Evolutionary conservation across 768 basidiomycete genomes (phyloP).

Genomic region (Naganishia friedmannii): DNA sequence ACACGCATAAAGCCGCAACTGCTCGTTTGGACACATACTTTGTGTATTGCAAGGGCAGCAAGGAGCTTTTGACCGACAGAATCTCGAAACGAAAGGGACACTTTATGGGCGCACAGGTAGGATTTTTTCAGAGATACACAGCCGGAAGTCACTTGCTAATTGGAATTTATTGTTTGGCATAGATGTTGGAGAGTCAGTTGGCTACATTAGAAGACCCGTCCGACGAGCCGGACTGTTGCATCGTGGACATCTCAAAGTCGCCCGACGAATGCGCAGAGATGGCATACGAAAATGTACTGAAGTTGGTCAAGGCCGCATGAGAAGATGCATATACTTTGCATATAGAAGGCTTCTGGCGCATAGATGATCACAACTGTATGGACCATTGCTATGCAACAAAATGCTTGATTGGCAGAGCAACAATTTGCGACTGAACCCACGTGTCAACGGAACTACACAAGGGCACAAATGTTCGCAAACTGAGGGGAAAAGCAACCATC

Average conservation of each 20-base stretch:
- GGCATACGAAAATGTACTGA: constrained; percentile 37
- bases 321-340: neutral
- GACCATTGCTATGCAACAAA: too few relatives aligned
- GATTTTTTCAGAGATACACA: neutral
- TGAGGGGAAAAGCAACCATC: too few relatives aligned
- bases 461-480: too few relatives aligned
- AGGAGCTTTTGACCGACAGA: constrained; percentile 42
- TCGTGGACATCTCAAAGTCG: constrained; percentile 42
- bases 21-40: constrained; percentile 65
- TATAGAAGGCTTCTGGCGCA: neutral
- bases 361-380: too few relatives aligned
- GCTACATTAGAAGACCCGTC: constrained; percentile 47
- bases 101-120: constrained; percentile 46
- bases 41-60: constrained; percentile 60
- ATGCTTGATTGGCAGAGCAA: too few relatives aligned
- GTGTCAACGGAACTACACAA: too few relatives aligned
- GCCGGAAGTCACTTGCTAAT: neutral
- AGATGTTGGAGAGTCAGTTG: constrained; percentile 49
- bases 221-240: constrained; percentile 42
- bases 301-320: constrained; percentile 17
- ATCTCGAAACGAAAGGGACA: constrained; percentile 49
- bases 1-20: constrained; percentile 43
- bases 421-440: too few relatives aligned
- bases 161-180: too few relatives aligned
- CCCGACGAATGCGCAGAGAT: constrained; percentile 40